Evolutionary conservation across 192 early-diverging fungal genomes (phyloP), one percentile per base, ranked within the genome.

Genomic region (Backusella parvicylindrica): DNA sequence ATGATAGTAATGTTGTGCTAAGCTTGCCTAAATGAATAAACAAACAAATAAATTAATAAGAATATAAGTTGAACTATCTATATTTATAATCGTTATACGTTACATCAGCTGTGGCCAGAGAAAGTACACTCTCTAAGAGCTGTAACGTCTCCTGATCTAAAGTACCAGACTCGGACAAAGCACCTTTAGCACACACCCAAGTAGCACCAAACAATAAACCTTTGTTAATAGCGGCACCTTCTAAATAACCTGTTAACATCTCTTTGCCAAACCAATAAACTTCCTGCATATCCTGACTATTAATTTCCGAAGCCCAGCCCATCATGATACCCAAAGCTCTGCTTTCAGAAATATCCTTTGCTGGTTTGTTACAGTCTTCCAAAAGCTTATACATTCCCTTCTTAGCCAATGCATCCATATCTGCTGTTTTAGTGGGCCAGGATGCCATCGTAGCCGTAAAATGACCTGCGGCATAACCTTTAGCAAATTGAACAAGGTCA

Each of bases 291-390:
- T 75, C 60, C 13, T 53, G 21, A 7, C 23, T n/a, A 9, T 75
- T 70, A 4, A 79, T 47, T 0, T 69, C 68, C 3, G 77, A 79
- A 2, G 77, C 77, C 37, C 68, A 74, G 18, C 77, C 77, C 73
- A 79, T 65, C 77, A 68, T 70, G 12, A 79, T 79, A 30, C 77
- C 77, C 7, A 79, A 23, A 1, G 38, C 38, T 43, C 36, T 68
- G 31, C 77, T 79, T 31, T 79, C 77, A 8, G 73, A 65, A 0
- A 63, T 36, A 12, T 32, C 30, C 6, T 32, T 9, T 1, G 50
- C 8, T 12, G 26, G 56, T 15, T 15, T 36, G 26, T 16, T 71
- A 16, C 68, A 70, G 35, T 71, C 49, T 1, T 63, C 33, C 7
- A 73, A 26, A 6, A 78, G 40, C 11, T n/a, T n/a, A 8, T 30